These are phyloP conservation scores for Iodosphaeria phyllophila DNA, from an alignment of 2,329 filamentous ascomycete genomes.

Conservation along the genomic window DNA sequence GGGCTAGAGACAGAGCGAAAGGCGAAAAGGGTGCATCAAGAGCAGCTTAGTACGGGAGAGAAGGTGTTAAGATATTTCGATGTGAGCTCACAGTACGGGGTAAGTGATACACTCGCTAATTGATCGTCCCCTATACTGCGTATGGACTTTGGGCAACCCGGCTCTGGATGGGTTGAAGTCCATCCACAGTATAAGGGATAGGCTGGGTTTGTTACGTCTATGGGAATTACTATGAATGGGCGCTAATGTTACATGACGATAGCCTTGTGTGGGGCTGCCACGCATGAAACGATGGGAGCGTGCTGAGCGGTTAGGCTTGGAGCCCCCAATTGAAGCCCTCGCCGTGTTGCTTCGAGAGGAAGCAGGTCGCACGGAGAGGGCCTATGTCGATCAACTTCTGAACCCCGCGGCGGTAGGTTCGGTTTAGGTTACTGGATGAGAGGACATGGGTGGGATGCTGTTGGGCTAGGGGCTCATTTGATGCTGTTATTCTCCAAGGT, in stretches of 20 bases:
- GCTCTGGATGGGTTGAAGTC: not conserved
- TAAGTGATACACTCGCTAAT: too few relatives aligned
- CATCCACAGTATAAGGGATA: too few relatives aligned
- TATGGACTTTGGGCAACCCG: not conserved
- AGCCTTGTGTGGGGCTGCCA: constrained; percentile 79
- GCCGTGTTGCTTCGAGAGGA: constrained; percentile 65
- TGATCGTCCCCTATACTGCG: constrained; percentile 1
- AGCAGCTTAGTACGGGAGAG: constrained; percentile 52
- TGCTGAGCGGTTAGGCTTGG: constrained; percentile 64
- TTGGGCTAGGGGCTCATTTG: too few relatives aligned
- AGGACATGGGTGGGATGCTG: too few relatives aligned
- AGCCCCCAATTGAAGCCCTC: constrained; percentile 77
- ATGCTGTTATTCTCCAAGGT: too few relatives aligned
- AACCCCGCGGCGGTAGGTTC: constrained; percentile 25
- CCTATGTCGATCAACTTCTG: constrained; percentile 55
- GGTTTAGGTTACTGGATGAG: too few relatives aligned
- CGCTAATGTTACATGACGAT: constrained; percentile 2
- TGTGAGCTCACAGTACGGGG: constrained; percentile 77
- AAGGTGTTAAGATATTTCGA: constrained; percentile 88
- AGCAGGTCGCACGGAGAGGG: constrained; percentile 40
- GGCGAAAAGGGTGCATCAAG: constrained; percentile 60
- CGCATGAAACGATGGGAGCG: constrained; percentile 76
- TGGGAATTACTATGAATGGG: not conserved
- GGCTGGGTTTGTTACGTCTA: constrained; percentile 1
- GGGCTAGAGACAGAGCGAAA: constrained; percentile 48